Evolutionary conservation across 2,329 filamentous ascomycete species (phyloP).

Genomic region (Allantophomopsis lycopodina): DNA sequence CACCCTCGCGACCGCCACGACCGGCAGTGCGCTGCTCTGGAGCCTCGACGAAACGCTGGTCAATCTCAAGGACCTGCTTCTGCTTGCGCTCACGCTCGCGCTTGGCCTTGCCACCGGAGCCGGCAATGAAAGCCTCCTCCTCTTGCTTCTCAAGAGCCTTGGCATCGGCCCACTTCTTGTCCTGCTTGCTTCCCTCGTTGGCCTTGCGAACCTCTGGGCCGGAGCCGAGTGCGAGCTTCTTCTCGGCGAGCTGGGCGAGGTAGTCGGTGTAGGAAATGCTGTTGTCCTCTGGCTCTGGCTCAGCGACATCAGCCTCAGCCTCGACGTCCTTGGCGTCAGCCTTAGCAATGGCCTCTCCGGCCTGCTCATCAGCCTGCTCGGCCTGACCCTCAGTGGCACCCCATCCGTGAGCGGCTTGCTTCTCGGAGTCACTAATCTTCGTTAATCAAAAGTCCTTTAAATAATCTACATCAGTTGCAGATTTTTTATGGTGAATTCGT

Average conservation of each 20-base stretch:
- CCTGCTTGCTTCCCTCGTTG: slow-evolving; percentile 78
- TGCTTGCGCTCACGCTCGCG: slow-evolving; percentile 84
- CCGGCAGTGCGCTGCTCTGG: slow-evolving; percentile 42
- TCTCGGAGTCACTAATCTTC: slow-evolving; percentile 56
- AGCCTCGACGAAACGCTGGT: slow-evolving; percentile 67
- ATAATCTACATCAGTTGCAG: not conserved
- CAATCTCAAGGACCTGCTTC: slow-evolving; percentile 82
- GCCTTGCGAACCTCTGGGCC: slow-evolving; percentile 66
- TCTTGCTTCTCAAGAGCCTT: slow-evolving; percentile 53
- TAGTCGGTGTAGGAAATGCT: slow-evolving; percentile 83
- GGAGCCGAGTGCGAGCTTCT: slow-evolving; percentile 58
- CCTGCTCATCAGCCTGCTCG: slow-evolving; percentile 84
- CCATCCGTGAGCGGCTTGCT: slow-evolving; percentile 84
- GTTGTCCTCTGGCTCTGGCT: slow-evolving; percentile 53
- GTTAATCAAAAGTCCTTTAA: slow-evolving; percentile 15
- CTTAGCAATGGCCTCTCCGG: slow-evolving; percentile 78
- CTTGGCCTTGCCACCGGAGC: slow-evolving; percentile 60
- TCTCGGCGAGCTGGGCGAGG: slow-evolving; percentile 61
- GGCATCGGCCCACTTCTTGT: slow-evolving; percentile 88
- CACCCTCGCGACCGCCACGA: slow-evolving; percentile 35
- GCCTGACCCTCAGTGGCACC: slow-evolving; percentile 69
- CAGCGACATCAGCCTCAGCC: slow-evolving; percentile 26
- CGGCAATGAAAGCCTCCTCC: slow-evolving; percentile 66
- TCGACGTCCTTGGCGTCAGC: slow-evolving; percentile 63
- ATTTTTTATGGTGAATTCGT: slow-evolving; percentile 5